A percentile compares a stretch with the other conserved stretches of the same genome.
Conservation (phyloP, 352 stramenopile genomes). For the Thraustotheca clavata region DNA sequence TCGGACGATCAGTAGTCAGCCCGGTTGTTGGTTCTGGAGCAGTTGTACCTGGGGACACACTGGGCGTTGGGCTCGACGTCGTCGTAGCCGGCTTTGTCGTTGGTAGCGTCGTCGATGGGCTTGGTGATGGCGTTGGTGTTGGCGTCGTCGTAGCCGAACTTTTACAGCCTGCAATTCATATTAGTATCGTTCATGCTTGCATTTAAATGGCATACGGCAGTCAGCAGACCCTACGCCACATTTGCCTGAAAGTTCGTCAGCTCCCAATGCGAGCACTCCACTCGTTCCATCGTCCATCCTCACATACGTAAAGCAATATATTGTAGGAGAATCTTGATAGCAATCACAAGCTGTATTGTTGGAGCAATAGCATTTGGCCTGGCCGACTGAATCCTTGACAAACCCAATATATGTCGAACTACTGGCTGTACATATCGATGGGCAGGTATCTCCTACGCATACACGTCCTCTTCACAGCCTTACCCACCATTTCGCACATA, state of each 20-base stretch:
- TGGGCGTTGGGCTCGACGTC: neutral
- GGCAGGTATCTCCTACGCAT: neutral
- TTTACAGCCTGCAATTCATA: neutral
- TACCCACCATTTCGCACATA: too few relatives aligned
- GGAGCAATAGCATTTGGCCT: neutral
- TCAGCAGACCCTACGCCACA: neutral
- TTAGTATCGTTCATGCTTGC: neutral
- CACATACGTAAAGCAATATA: neutral
- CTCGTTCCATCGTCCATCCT: neutral
- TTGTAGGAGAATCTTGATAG: neutral
- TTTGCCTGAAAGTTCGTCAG: neutral
- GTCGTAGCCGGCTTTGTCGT: neutral
- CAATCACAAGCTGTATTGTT: neutral
- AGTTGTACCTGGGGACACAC: constrained; percentile 8
- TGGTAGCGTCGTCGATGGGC: neutral
- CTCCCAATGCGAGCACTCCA: neutral
- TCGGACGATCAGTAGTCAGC: neutral
- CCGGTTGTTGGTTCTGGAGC: neutral
- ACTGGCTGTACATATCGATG: neutral
- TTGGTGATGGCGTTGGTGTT: neutral
- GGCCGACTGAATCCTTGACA: neutral
- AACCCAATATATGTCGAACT: neutral
- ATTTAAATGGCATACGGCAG: neutral
- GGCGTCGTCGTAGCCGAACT: neutral
- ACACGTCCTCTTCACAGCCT: too few relatives aligned